Evolutionary conservation across 371 early-diverging fungal genomes (phyloP), one percentile per base, ranked within the genome.

Genomic region (Apophysomyces trapeziformis): DNA sequence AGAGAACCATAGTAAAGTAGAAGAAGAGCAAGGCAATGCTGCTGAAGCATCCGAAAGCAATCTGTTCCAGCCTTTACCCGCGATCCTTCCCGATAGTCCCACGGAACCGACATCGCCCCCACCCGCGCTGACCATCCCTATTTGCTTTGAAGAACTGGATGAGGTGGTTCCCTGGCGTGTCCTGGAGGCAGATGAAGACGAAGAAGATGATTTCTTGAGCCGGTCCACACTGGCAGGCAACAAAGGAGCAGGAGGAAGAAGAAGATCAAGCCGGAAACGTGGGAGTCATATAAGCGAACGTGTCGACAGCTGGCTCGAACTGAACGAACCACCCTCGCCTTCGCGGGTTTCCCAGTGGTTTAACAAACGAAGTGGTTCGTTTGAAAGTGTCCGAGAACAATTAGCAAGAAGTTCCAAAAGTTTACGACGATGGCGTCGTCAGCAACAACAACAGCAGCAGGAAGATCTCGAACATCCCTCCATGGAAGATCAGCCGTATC

Each of bases 161-260:
- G 67, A 64, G 38, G 71, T 61, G 1, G 71, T 70, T 26, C 71
- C 71, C 12, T 70, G 71, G 71, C 63, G 71, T 7, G 71, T 70
- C 5, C 67, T 70, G 5, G 71, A 70, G 45, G 67, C 61, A 21
- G 64, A 63, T 18, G 62, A 62, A n/a, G 64, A 63, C 13, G 56
- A 47, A 47, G 57, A 63, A 4, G 57, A 56, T 38, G 57, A 56
- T 38, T 35, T 38, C 13, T 38, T n/a, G 13, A 50, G 54, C 59
- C 43, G 50, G 16, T 26, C 66, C 7, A 14, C 54, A 3, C 54
- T 43, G 41, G 21, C 21, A 54, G 54, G 9, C 4, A 61, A 38
- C 47, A 44, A 4, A 35, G 60, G 36, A 18, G 38, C 16, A n/a
- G 18, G 7, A 26, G 32, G 32, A 26, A 26, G 32, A 26, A 26